These are phyloP conservation scores for Agaricus blazei DNA, from an alignment of 768 basidiomycete species.

Conservation along the genomic window DNA sequence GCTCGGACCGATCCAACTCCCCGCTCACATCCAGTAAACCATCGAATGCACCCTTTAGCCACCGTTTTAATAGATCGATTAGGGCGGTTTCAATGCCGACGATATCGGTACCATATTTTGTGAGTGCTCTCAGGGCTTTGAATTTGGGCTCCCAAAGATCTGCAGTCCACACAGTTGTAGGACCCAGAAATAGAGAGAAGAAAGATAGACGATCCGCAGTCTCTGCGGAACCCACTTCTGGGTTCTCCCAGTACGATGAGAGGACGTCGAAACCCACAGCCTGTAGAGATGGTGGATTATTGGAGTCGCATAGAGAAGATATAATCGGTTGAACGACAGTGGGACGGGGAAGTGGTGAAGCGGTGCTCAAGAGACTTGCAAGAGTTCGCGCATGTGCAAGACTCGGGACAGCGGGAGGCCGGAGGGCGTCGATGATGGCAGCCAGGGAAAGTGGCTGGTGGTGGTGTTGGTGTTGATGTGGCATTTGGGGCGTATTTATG, in stretches of 20 bases:
- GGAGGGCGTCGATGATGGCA: conserved; percentile 37
- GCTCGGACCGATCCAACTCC: conserved; percentile 34
- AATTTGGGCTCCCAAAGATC: conserved; percentile 71
- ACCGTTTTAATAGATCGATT: conserved; percentile 51
- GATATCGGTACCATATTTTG: conserved; percentile 53
- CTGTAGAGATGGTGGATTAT: conserved; percentile 53
- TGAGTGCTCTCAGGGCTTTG: conserved; percentile 62
- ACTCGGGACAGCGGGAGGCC: conserved; percentile 63
- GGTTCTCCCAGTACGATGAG: conserved; percentile 63
- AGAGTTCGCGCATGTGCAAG: conserved; percentile 57
- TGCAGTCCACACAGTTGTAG: conserved; percentile 45
- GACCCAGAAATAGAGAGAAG: conserved; percentile 55
- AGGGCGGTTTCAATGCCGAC: conserved; percentile 60
- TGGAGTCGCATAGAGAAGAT: conserved; percentile 48
- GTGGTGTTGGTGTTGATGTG: background rate
- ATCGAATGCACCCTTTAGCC: conserved; percentile 65
- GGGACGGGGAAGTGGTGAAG: conserved; percentile 52
- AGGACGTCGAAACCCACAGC: conserved; percentile 70
- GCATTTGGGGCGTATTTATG: background rate
- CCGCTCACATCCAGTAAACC: conserved; percentile 32
- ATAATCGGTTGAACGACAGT: conserved; percentile 56
- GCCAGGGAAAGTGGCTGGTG: conserved; percentile 20
- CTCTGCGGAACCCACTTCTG: conserved; percentile 36
- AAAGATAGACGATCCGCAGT: conserved; percentile 60
- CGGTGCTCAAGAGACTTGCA: conserved; percentile 41